phyloP scores from a whole-genome alignment of 495 filamentous ascomycete genomes.

The Symbiotaphrina buchneri region DNA sequence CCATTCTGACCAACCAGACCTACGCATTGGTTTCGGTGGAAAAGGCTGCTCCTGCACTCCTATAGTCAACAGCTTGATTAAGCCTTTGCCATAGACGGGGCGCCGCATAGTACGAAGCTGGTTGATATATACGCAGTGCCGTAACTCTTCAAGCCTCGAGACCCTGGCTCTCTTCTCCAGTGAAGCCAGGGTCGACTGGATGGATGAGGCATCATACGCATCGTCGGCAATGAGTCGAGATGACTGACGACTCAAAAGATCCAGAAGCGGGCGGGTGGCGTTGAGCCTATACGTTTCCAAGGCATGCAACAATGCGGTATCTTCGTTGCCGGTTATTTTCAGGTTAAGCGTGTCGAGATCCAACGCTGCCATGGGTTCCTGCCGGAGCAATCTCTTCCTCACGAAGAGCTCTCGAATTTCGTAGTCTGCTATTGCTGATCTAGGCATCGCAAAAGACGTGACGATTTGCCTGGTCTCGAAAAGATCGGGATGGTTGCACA shows the following conservation, averaged over 20 bases:
- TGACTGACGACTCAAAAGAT: slow-evolving; percentile 37
- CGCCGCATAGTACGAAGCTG: slow-evolving; percentile 56
- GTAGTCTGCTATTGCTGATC: slow-evolving; percentile 57
- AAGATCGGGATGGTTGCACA: slow-evolving; percentile 96
- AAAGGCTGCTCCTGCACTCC: slow-evolving; percentile 28
- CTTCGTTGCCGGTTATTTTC: slow-evolving; percentile 48
- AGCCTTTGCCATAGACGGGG: slow-evolving; percentile 56
- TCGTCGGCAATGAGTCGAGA: slow-evolving; percentile 34
- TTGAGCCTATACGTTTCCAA: slow-evolving; percentile 14
- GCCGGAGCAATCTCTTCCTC: slow-evolving; percentile 37
- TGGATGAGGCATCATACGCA: slow-evolving; percentile 33
- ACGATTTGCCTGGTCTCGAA: slow-evolving; percentile 97
- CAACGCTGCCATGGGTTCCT: slow-evolving; percentile 39
- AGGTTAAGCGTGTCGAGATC: slow-evolving; percentile 67
- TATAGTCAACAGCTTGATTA: slow-evolving; percentile 49
- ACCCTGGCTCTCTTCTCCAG: slow-evolving; percentile 50
- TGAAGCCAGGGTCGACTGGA: slow-evolving; percentile 45
- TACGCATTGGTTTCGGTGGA: slow-evolving; percentile 26
- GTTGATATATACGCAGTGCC: slow-evolving; percentile 61
- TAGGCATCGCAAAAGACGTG: slow-evolving; percentile 85
- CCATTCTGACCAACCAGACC: slow-evolving; percentile 41
- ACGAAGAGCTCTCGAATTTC: slow-evolving; percentile 55
- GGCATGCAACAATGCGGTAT: slow-evolving; percentile 15
- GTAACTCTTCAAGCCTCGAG: slow-evolving; percentile 55
- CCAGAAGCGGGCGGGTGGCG: slow-evolving; percentile 13